phyloP scores from a whole-genome alignment of 129 eudicot species.

The Tanacetum coccineum region DNA sequence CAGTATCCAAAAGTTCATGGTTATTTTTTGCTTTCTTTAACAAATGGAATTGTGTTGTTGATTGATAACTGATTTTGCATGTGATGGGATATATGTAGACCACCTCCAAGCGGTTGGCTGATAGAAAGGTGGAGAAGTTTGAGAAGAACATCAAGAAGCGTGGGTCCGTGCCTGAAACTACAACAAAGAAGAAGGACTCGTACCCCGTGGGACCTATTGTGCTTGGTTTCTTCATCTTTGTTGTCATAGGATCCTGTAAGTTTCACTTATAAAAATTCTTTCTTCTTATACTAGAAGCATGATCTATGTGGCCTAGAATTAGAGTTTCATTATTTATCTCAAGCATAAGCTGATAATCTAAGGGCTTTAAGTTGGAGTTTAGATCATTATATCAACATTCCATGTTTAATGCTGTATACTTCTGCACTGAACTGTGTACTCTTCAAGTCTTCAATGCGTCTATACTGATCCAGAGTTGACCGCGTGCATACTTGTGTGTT shows the following conservation, averaged over 20 bases:
- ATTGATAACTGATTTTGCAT: conserved; percentile 20
- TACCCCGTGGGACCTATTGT: conserved; percentile 75
- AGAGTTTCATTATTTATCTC: background rate
- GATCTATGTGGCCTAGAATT: background rate
- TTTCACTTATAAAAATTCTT: conserved; percentile 20
- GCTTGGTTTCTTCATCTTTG: too few species aligned
- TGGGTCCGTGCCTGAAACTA: conserved; percentile 53
- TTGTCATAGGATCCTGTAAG: conserved; percentile 72
- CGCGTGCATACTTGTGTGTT: too few species aligned
- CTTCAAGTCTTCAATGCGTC: too few species aligned
- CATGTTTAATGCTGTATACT: too few species aligned
- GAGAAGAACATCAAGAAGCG: conserved; percentile 75
- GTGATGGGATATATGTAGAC: conserved; percentile 47
- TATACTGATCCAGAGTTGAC: too few species aligned
- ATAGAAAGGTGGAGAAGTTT: conserved; percentile 67
- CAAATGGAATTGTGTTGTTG: conserved; percentile 7
- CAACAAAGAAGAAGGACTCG: conserved; percentile 55
- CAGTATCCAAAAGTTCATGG: background rate
- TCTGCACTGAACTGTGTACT: too few species aligned
- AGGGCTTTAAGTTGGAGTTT: too few species aligned
- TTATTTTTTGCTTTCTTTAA: background rate
- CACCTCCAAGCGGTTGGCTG: conserved; percentile 67
- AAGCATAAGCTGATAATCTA: conserved; percentile 4
- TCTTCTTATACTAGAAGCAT: background rate
- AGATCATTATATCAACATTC: too few species aligned